Percentiles rank a stretch among this genome's conserved stretches.
Conservation (phyloP, 176 grass and related monocot genomes). For the Aegilops bicornis region DNA sequence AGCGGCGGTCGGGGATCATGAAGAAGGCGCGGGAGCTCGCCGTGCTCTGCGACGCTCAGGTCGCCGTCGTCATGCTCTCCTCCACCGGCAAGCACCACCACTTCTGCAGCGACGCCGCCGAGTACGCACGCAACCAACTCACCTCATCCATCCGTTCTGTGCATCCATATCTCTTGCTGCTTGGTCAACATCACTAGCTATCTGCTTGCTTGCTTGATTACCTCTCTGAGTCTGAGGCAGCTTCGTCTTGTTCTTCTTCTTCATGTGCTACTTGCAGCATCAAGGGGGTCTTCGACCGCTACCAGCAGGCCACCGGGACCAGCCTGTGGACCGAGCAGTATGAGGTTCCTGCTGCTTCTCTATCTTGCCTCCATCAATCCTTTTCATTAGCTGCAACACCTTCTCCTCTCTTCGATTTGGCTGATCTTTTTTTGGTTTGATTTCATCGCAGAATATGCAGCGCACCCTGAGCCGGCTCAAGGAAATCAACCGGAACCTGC, state of each 20-base stretch:
- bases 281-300: conserved; percentile 79
- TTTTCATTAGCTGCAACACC: background rate
- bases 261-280: conserved; percentile 34
- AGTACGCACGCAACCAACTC: conserved; percentile 27
- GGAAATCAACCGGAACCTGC: conserved; percentile 80
- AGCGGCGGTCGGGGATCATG: conserved; percentile 89
- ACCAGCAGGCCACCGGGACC: conserved; percentile 65
- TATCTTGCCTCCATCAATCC: background rate
- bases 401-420: background rate
- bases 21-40: conserved; percentile 95
- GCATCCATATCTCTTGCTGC: no score
- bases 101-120: conserved; percentile 77
- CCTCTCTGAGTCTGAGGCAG: no score
- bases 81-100: conserved; percentile 87
- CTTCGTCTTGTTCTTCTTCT: background rate
- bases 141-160: background rate
- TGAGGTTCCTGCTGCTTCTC: conserved; percentile 38
- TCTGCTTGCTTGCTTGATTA: background rate
- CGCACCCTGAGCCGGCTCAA: conserved; percentile 80
- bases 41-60: conserved; percentile 95
- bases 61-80: conserved; percentile 94
- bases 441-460: conserved; percentile 69
- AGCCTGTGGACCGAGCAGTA: conserved; percentile 91
- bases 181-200: no score
- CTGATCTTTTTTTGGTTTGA: background rate